Evolutionary conservation across 352 stramenopile species (phyloP).

Genomic region (Pythium pyrilobum): DNA sequence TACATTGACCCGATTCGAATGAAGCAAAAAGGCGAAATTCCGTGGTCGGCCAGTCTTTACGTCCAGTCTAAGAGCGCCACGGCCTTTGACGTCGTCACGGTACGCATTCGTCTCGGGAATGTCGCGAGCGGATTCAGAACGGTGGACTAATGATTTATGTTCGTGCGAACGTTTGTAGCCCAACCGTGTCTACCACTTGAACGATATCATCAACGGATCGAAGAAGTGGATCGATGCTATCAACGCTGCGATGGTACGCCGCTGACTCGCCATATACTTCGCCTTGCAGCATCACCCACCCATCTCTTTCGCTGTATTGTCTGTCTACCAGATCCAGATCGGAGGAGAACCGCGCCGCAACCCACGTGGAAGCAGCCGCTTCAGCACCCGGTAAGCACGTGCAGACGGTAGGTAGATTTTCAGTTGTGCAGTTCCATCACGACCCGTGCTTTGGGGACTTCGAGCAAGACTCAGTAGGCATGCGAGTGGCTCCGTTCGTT

Average conservation of each 20-base stretch:
- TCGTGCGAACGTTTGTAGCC: constrained; percentile 34
- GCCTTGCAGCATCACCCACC: no score
- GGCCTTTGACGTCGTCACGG: constrained; percentile 84
- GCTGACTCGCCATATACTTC: no score
- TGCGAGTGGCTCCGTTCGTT: neutral
- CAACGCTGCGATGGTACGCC: constrained; percentile 62
- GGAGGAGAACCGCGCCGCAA: constrained; percentile 7
- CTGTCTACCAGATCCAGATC: constrained; percentile 4
- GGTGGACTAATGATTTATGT: no score
- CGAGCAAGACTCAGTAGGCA: neutral
- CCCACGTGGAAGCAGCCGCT: constrained; percentile 16
- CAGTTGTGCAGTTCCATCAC: no score
- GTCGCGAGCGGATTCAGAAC: no score
- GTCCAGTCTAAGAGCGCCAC: constrained; percentile 81
- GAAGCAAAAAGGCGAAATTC: constrained; percentile 87
- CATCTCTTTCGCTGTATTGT: no score
- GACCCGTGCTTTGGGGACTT: no score
- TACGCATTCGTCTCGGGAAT: constrained; percentile 23
- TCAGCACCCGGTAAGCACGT: constrained; percentile 6
- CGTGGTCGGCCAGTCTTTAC: constrained; percentile 82
- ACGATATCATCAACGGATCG: constrained; percentile 83
- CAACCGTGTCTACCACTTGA: constrained; percentile 85
- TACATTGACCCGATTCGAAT: constrained; percentile 90
- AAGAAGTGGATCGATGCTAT: constrained; percentile 90
- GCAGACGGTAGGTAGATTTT: no score